Percentiles rank a stretch among this genome's conserved stretches.
Evolutionary conservation across 495 filamentous ascomycete species (phyloP).

Genomic region (Pyrenula aspistea): DNA sequence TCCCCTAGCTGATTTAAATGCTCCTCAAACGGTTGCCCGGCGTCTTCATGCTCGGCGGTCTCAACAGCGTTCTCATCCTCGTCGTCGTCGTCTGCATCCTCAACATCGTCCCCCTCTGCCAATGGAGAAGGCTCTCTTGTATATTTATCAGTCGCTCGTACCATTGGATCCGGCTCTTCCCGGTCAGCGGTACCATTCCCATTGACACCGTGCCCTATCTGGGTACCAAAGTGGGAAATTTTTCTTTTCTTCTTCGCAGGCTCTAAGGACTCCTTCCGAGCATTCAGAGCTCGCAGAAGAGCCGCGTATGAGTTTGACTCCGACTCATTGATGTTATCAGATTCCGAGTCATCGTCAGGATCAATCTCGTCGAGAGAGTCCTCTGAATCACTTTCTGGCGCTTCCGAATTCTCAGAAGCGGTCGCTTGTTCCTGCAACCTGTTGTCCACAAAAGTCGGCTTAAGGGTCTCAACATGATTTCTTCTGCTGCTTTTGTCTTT

Average conservation of each 20-base stretch:
- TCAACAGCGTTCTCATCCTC: conserved; percentile 21
- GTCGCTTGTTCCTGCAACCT: conserved; percentile 17
- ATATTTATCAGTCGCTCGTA: not conserved
- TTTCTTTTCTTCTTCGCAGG: conserved; percentile 59
- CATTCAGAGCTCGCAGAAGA: conserved; percentile 49
- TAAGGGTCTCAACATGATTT: too few relatives aligned
- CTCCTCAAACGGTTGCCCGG: not conserved
- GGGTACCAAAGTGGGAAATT: conserved; percentile 24
- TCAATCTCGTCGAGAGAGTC: conserved; percentile 13
- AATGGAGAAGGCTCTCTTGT: conserved; percentile 20
- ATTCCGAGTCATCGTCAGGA: conserved; percentile 23
- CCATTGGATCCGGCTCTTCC: not conserved
- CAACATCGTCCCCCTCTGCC: conserved; percentile 20
- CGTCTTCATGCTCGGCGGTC: not conserved
- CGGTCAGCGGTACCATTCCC: not conserved
- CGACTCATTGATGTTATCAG: conserved; percentile 35
- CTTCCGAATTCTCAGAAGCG: conserved; percentile 14
- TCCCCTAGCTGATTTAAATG: not conserved
- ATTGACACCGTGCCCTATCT: not conserved
- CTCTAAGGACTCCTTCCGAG: conserved; percentile 32
- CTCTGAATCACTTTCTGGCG: conserved; percentile 8
- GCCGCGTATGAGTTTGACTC: conserved; percentile 46
- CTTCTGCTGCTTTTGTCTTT: too few relatives aligned
- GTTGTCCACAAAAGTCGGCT: not conserved
- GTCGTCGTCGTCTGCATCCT: conserved; percentile 32